Conservation (phyloP, 805 yeast genomes). For the Clavispora santaluciae region DNA sequence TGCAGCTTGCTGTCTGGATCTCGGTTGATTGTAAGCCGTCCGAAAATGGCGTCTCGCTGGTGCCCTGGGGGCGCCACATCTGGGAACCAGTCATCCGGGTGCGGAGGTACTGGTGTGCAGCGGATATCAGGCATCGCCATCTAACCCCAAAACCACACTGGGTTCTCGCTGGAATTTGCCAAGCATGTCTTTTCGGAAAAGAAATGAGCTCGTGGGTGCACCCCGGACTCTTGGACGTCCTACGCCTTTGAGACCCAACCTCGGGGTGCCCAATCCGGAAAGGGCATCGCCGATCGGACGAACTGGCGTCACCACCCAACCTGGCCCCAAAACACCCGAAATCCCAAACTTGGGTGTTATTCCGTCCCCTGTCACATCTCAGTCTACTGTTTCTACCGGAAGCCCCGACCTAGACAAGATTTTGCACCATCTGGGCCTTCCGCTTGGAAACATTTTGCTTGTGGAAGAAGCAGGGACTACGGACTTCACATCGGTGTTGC, state of each 20-base stretch:
- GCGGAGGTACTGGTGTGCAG: neutral
- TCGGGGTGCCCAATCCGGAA: neutral
- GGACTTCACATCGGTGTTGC: slow-evolving; percentile 70
- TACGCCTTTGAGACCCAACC: neutral
- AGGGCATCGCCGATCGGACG: neutral
- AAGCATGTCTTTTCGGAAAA: slow-evolving; percentile 61
- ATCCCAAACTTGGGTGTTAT: slow-evolving; percentile 51
- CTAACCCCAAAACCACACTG: slow-evolving; percentile 2
- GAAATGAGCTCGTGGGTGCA: slow-evolving; percentile 45
- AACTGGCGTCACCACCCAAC: neutral
- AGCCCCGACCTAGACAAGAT: slow-evolving; percentile 68
- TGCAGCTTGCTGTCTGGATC: no score
- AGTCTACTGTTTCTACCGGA: slow-evolving; percentile 77
- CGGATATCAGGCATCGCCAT: neutral
- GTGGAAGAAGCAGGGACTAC: slow-evolving; percentile 86
- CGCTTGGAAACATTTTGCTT: slow-evolving; percentile 65
- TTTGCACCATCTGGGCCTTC: slow-evolving; percentile 79
- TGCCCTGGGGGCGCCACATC: no score
- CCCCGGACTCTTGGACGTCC: neutral
- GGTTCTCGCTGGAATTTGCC: no score
- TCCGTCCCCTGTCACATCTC: slow-evolving; percentile 75
- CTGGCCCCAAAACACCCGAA: neutral
- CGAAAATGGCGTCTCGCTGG: no score
- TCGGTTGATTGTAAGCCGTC: no score
- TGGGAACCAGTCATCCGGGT: no score